Evolutionary conservation across 2,329 filamentous ascomycete genomes (phyloP), one percentile per base, ranked within the genome.

Genomic region (Colletotrichum lini): DNA sequence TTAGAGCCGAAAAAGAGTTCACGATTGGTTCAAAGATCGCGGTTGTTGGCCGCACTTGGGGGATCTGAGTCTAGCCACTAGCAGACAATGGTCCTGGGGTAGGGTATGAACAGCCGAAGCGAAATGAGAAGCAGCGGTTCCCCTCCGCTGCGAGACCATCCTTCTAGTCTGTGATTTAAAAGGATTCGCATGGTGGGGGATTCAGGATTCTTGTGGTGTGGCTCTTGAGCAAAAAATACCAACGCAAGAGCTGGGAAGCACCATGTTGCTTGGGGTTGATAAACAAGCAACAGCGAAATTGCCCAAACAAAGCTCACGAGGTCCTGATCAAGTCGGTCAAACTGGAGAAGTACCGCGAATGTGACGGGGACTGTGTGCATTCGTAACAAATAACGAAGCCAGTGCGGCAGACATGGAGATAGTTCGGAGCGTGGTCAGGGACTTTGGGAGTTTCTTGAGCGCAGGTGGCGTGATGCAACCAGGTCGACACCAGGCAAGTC

Each of bases 401-500:
- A 10, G n/a, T 9, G 53, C 38, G 40, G n/a, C 53, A 61, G 30
- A 40, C 18, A 61, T 50, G n/a, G 47, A 50, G 30, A 50, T 12
- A 9, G 21, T 15, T 61, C n/a, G n/a, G 16, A 40, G 15, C 13
- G 59, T 16, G 42, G 15, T 21, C n/a, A 40, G 44, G 13, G 59
- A 9, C n/a, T 13, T 15, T 9, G 6, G 35, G 53, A 21, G 40
- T 44, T 44, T n/a, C 52, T 54, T 15, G 8, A 23, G 45, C 40
- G 44, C 30, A 3, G 53, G n/a, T 45, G 26, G 58, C 58, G 58
- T 30, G 30, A 50, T 50, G 58, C 40, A 50, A 50, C 59, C 45
- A 18, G 21, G 59, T 18, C 21, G 45, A 61, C 45, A 16, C 5
- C 45, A 40, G 30, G 13, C 59, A 42, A 26, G 45, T 10, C 23